These are phyloP conservation scores for Fusarium sororula DNA, from an alignment of 2,329 filamentous ascomycete genomes.

Conservation along the genomic window DNA sequence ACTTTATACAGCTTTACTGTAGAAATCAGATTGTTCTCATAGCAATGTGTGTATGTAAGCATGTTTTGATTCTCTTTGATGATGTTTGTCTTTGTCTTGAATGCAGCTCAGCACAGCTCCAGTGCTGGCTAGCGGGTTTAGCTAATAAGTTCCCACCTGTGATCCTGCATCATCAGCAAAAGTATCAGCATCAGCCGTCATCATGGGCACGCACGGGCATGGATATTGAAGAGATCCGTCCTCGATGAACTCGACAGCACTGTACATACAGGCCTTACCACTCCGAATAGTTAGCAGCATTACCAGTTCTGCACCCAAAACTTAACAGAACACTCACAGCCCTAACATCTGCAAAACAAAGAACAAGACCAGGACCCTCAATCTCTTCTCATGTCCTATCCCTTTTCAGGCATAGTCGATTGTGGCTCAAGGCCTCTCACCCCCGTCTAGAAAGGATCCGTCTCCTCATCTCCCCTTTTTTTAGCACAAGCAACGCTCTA, in stretches of 20 bases:
- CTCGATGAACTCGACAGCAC: background rate
- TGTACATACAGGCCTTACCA: background rate
- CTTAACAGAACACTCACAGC: background rate
- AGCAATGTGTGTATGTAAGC: background rate
- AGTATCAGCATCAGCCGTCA: conserved; percentile 12
- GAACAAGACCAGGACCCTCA: conserved; percentile 19
- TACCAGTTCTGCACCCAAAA: background rate
- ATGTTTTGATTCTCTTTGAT: background rate
- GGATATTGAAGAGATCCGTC: background rate
- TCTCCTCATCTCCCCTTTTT: conserved; percentile 28
- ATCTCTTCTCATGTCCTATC: conserved; percentile 12
- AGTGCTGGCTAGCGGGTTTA: conserved; percentile 8
- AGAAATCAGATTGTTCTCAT: background rate
- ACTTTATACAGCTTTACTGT: background rate
- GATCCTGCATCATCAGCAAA: conserved; percentile 17
- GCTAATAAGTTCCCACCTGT: conserved; percentile 7
- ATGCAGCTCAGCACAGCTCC: background rate
- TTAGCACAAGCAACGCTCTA: conserved; percentile 22
- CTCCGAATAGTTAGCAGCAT: background rate
- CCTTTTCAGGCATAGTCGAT: conserved; percentile 7
- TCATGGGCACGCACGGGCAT: background rate
- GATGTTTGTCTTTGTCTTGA: conserved; percentile 4
- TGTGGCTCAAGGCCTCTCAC: conserved; percentile 16
- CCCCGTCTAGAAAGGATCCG: conserved; percentile 10
- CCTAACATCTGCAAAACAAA: background rate